Evolutionary conservation across 2,329 filamentous ascomycete genomes (phyloP).

Genomic region (Ophiocordyceps camponoti-rufipedis): DNA sequence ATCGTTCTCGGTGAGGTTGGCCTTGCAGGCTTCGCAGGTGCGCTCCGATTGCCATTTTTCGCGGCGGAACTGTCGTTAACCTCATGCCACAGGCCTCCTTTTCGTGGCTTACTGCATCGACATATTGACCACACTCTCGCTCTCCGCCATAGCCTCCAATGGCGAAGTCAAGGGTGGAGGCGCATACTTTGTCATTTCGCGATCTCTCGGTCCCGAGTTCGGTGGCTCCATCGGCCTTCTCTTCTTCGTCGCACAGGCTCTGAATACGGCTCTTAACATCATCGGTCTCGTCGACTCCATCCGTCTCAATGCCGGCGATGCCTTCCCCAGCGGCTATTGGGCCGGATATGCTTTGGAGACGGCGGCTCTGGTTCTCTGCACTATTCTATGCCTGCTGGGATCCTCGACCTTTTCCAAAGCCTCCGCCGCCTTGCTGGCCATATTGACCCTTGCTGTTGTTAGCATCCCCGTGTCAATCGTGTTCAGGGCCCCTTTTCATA

Average conservation of each 20-base stretch:
- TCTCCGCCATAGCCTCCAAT: conserved; percentile 80
- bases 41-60: neutral
- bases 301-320: conserved; percentile 51
- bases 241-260: conserved; percentile 77
- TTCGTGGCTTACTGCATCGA: conserved; percentile 62
- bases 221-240: conserved; percentile 76
- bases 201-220: conserved; percentile 73
- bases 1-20: conserved; percentile 69
- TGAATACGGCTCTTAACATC: conserved; percentile 76
- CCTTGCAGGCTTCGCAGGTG: conserved; percentile 62
- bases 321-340: conserved; percentile 57
- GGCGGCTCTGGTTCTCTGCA: conserved; percentile 51
- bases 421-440: conserved; percentile 55
- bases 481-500: conserved; percentile 47
- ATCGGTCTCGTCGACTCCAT: conserved; percentile 75
- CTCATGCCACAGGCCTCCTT: conserved; percentile 39
- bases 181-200: conserved; percentile 76
- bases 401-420: conserved; percentile 65
- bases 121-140: conserved; percentile 67
- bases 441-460: conserved; percentile 55
- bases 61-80: neutral
- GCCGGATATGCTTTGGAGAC: conserved; percentile 62
- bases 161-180: conserved; percentile 77
- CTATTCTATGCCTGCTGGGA: conserved; percentile 58
- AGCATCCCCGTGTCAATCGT: conserved; percentile 71